Evolutionary conservation across 2,329 filamentous ascomycete species (phyloP).

Genomic region (Sarocladiaceae sp.): DNA sequence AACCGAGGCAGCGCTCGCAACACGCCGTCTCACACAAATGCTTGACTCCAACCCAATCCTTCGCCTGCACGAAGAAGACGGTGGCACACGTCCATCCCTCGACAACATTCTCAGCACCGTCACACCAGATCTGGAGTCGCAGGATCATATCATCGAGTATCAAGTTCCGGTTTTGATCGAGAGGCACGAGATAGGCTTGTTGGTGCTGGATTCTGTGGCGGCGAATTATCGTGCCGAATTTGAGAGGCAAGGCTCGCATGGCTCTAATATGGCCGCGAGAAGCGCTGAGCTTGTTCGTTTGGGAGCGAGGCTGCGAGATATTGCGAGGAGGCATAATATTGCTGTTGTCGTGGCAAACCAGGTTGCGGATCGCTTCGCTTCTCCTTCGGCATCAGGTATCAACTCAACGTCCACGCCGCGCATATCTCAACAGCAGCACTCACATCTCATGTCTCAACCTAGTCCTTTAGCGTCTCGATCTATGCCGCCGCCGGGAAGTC

Average conservation of each 20-base stretch:
- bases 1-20: constrained; percentile 83
- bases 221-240: constrained; percentile 95
- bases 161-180: constrained; percentile 83
- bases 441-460: constrained; percentile 30
- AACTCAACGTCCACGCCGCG: constrained; percentile 19
- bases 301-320: constrained; percentile 67
- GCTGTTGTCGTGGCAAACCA: constrained; percentile 94
- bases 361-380: constrained; percentile 78
- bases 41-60: constrained; percentile 63
- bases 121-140: constrained; percentile 85
- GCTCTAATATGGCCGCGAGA: constrained; percentile 66
- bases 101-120: constrained; percentile 75
- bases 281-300: constrained; percentile 73
- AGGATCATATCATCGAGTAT: constrained; percentile 91
- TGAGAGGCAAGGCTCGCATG: constrained; percentile 49
- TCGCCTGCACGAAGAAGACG: constrained; percentile 17
- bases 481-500: constrained; percentile 23
- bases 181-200: constrained; percentile 71
- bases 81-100: constrained; percentile 52
- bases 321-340: constrained; percentile 70
- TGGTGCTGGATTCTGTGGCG: constrained; percentile 87
- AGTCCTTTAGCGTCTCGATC: background rate
- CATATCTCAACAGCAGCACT: constrained; percentile 7
- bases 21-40: constrained; percentile 75
- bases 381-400: constrained; percentile 9